phyloP scores from a whole-genome alignment of 2,329 filamentous ascomycete species.

The Zasmidium cellare region DNA sequence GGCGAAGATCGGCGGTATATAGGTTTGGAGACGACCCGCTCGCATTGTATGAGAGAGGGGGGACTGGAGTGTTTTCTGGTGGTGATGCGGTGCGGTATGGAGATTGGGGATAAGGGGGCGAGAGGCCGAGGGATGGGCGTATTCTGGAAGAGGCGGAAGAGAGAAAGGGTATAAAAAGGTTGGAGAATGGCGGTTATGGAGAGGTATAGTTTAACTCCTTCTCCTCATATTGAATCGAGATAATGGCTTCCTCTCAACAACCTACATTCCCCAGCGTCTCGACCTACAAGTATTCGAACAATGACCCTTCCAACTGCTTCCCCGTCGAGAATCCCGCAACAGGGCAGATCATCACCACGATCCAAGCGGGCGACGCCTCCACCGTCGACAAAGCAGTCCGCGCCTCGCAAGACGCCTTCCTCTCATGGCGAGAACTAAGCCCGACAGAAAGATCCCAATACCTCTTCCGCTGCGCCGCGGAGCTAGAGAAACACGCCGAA shows the following conservation, averaged over 20 bases:
- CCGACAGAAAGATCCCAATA: constrained; percentile 10
- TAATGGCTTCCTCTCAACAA: background rate
- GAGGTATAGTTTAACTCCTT: background rate
- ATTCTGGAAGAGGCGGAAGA: too few species aligned
- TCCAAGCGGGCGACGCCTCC: constrained; percentile 11
- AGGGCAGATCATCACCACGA: constrained; percentile 10
- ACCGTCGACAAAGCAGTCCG: constrained; percentile 13
- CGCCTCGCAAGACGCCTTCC: constrained; percentile 16
- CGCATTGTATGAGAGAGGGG: background rate
- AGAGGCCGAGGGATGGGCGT: too few species aligned
- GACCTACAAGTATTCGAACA: constrained; percentile 12
- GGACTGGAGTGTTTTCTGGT: too few species aligned
- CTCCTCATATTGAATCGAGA: background rate
- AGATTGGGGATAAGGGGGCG: too few species aligned
- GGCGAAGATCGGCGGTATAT: constrained; percentile 3
- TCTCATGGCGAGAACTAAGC: constrained; percentile 7
- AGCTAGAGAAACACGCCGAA: constrained; percentile 18
- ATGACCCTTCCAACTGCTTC: constrained; percentile 11
- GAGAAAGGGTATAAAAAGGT: too few species aligned
- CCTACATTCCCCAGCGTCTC: constrained; percentile 8
- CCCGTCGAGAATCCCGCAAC: constrained; percentile 16
- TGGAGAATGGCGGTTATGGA: too few species aligned
- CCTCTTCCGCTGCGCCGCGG: constrained; percentile 11
- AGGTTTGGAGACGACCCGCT: background rate
- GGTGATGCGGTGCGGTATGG: too few species aligned